Evolutionary conservation across 2,329 filamentous ascomycete genomes (phyloP).

Genomic region (Eutypella sp.): DNA sequence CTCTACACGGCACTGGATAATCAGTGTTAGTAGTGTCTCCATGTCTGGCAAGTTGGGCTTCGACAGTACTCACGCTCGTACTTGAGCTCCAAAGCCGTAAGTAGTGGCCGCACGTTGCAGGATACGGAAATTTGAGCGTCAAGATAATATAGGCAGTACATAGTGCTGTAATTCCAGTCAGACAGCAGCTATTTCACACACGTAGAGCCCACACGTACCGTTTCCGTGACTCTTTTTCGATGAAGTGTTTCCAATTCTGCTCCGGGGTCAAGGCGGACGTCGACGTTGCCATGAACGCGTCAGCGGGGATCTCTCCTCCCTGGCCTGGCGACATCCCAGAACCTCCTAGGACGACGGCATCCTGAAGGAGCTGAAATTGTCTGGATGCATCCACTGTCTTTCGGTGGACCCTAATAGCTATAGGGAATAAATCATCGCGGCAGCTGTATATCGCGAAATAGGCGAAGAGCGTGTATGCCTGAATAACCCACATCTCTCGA

Average conservation of each 20-base stretch:
- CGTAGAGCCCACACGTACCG: too few species aligned
- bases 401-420: slow-evolving; percentile 4
- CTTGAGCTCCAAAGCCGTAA: slow-evolving; percentile 5
- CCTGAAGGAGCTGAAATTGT: slow-evolving; percentile 4
- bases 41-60: too few species aligned
- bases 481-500: slow-evolving; percentile 6
- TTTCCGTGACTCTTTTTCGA: slow-evolving; percentile 35
- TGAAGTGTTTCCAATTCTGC: slow-evolving; percentile 37
- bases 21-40: background rate
- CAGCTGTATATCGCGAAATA: slow-evolving; percentile 8
- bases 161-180: slow-evolving; percentile 2
- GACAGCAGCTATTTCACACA: background rate
- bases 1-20: slow-evolving; percentile 3
- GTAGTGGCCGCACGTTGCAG: slow-evolving; percentile 6
- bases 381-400: slow-evolving; percentile 6
- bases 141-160: slow-evolving; percentile 8
- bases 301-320: background rate
- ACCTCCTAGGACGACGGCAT: background rate
- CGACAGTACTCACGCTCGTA: slow-evolving; percentile 2
- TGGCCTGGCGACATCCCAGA: slow-evolving; percentile 1
- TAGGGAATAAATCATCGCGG: slow-evolving; percentile 5
- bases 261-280: slow-evolving; percentile 25
- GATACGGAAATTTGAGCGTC: slow-evolving; percentile 6
- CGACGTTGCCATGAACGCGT: background rate
- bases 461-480: slow-evolving; percentile 6